phyloP scores from a whole-genome alignment of 1,284 basidiomycete species.

The Golubevia sp. region DNA sequence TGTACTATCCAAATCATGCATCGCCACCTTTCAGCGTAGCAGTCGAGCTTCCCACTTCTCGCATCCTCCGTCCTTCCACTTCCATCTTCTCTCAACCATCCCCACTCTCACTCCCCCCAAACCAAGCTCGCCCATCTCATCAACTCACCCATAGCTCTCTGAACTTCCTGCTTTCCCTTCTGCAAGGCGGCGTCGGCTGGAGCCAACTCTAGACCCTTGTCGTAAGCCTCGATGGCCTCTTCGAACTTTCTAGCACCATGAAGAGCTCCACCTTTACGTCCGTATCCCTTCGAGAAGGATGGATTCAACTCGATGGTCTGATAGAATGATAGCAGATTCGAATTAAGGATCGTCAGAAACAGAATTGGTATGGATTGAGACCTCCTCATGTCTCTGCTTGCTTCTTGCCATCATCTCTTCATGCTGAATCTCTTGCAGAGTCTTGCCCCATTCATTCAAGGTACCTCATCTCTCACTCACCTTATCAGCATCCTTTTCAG shows the following conservation, averaged over 20 bases:
- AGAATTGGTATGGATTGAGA: too few relatives aligned
- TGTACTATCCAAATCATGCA: too few relatives aligned
- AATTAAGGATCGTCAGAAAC: conserved; percentile 2
- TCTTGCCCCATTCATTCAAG: too few relatives aligned
- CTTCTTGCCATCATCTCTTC: too few relatives aligned
- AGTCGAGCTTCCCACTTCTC: too few relatives aligned
- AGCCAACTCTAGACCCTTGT: conserved; percentile 79
- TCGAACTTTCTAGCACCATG: conserved; percentile 80
- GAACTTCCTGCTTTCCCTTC: conserved; percentile 74
- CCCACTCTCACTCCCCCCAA: conserved; percentile 6
- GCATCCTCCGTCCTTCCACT: too few relatives aligned
- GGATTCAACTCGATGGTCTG: conserved; percentile 75
- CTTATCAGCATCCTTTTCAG: conserved; percentile 87
- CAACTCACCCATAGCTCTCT: conserved; percentile 22
- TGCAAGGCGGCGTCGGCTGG: conserved; percentile 76
- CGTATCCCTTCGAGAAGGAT: conserved; percentile 87
- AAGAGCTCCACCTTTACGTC: conserved; percentile 90
- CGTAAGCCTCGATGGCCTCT: conserved; percentile 81
- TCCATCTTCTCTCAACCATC: conserved; percentile 75
- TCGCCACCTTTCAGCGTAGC: too few relatives aligned
- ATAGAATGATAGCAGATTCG: conserved; percentile 3
- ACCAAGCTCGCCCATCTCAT: too few relatives aligned
- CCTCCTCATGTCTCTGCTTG: too few relatives aligned
- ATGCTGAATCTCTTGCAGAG: neutral
- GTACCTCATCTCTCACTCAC: too few relatives aligned